phyloP scores from a whole-genome alignment of 2,329 filamentous ascomycete genomes.

The Fusarium siculi region DNA sequence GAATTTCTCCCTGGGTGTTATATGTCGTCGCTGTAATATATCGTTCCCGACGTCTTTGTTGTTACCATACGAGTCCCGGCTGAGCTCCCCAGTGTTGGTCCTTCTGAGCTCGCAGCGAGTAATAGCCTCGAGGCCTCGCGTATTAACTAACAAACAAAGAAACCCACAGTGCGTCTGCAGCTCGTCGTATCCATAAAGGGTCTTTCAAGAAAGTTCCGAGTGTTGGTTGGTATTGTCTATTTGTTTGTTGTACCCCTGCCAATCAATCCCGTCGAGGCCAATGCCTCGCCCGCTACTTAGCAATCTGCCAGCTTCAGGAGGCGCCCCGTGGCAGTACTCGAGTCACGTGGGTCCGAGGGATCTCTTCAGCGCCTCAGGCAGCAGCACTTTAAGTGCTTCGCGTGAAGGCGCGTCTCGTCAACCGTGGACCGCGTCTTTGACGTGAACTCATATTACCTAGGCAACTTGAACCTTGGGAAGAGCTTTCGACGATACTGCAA shows the following conservation, averaged over 20 bases:
- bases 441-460: slow-evolving; percentile 48
- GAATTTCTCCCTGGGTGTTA: slow-evolving; percentile 10
- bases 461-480: slow-evolving; percentile 42
- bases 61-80: slow-evolving; percentile 27
- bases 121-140: slow-evolving; percentile 13
- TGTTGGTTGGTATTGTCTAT: slow-evolving; percentile 38
- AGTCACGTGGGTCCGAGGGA: slow-evolving; percentile 46
- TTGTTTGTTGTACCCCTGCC: slow-evolving; percentile 39
- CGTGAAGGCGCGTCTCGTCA: slow-evolving; percentile 52
- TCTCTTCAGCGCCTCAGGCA: slow-evolving; percentile 48
- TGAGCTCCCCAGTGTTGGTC: slow-evolving; percentile 30
- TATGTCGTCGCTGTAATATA: slow-evolving; percentile 23
- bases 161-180: slow-evolving; percentile 15
- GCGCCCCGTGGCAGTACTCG: slow-evolving; percentile 34
- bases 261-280: slow-evolving; percentile 17
- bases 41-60: slow-evolving; percentile 35
- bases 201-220: slow-evolving; percentile 14
- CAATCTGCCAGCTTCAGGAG: slow-evolving; percentile 45
- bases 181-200: slow-evolving; percentile 36
- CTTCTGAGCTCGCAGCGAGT: slow-evolving; percentile 34
- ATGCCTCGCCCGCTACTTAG: slow-evolving; percentile 36
- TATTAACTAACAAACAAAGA: slow-evolving; percentile 13
- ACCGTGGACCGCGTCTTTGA: slow-evolving; percentile 49
- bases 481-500: slow-evolving; percentile 29
- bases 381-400: slow-evolving; percentile 52